Evolutionary conservation across 2,329 filamentous ascomycete species (phyloP), one percentile per base, ranked within the genome.

Genomic region (Lanzia echinophila): DNA sequence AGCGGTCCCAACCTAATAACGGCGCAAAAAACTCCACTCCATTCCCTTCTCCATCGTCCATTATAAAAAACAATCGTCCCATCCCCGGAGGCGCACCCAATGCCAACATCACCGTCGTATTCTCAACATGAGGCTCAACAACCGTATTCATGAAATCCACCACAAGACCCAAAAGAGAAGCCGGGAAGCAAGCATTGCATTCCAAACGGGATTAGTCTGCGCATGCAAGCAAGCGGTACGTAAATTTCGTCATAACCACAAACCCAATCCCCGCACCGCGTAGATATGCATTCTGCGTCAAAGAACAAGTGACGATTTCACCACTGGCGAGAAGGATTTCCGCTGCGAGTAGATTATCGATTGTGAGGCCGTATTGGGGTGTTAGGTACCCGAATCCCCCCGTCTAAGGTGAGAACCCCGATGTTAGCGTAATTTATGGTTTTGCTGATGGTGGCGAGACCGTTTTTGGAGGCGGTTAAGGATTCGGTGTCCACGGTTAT

Each of bases 151-250:
- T 47, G n/a, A 56, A 56, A 19, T 58, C 32, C 8, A 63, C 39
- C 24, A 64, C 41, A 0, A 33, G 22, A n/a, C 34, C 49, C 1
- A 63, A 17, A n/a, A 54, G 45, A 3, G 57, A 49, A 12, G 32
- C 55, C 0, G 60, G 39, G 19, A 64, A 0, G 58, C 28, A 1
- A 63, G 39, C 8, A 56, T 44, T 2, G 54, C 58, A 4, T 48
- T 47, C 56, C 56, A 60, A 24, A 58, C 57, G 20, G 19, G 80
- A 78, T n/a, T 79, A 79, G 51, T 75, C 73, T 55, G 53, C 17
- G 36, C 24, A n/a, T 55, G 42, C 2, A 50, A 12, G 42, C 2
- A 50, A 12, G 8, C 41, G 47, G 34, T 51, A 55, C n/a, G 47
- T 55, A n/a, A 55, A 55, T 39, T 38, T 50, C 2, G 47, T 51